Evolutionary conservation across 2,329 filamentous ascomycete genomes (phyloP).

Genomic region (Fusarium sp.): DNA sequence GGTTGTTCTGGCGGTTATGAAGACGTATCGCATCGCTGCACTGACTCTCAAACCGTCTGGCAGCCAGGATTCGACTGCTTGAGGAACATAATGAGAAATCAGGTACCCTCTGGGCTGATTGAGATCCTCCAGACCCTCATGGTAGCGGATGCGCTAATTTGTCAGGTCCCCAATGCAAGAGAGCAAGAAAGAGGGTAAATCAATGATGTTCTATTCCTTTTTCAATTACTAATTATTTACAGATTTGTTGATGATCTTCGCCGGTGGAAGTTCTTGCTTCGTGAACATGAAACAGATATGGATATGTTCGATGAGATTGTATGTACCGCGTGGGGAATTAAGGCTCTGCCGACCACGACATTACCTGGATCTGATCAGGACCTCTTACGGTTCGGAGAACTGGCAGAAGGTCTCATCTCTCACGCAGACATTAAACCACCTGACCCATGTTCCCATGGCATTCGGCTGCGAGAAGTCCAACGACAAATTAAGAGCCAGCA

Average conservation of each 20-base stretch:
- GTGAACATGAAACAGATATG: conserved; percentile 23
- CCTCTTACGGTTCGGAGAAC: conserved; percentile 38
- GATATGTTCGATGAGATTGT: conserved; percentile 46
- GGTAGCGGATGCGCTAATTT: conserved; percentile 43
- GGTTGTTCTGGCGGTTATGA: background rate
- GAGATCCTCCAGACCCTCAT: conserved; percentile 37
- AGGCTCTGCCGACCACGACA: background rate
- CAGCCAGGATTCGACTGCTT: conserved; percentile 34
- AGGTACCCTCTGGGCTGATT: conserved; percentile 19
- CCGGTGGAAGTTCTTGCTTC: conserved; percentile 47
- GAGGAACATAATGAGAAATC: conserved; percentile 35
- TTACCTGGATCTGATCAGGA: conserved; percentile 8
- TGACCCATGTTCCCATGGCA: conserved; percentile 17
- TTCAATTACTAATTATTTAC: conserved; percentile 6
- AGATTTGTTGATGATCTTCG: conserved; percentile 49
- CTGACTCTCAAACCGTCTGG: conserved; percentile 13
- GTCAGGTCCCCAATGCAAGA: conserved; percentile 16
- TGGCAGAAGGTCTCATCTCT: conserved; percentile 46
- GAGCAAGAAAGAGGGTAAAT: conserved; percentile 31
- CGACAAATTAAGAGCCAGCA: conserved; percentile 28
- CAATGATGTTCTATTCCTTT: too few species aligned
- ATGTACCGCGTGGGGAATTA: conserved; percentile 42
- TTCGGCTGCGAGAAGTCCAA: conserved; percentile 36
- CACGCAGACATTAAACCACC: conserved; percentile 13
- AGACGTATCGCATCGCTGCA: conserved; percentile 21